A percentile compares a stretch with the other conserved stretches of the same genome.
Evolutionary conservation across 331 rosid species (phyloP).

Genomic region (Rosa hybrid): DNA sequence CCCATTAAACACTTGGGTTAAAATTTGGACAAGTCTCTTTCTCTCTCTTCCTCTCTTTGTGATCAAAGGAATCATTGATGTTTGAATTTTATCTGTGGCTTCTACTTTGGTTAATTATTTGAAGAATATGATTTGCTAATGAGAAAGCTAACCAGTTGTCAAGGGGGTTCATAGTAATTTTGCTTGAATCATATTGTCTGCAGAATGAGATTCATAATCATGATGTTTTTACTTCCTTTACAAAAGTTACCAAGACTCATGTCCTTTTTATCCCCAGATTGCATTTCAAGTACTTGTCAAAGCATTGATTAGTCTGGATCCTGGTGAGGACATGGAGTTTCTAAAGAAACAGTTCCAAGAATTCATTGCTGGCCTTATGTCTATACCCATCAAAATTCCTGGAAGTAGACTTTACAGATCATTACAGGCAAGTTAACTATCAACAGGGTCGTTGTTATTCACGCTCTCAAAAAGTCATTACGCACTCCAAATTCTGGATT

Average conservation of each 20-base stretch:
- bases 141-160: constrained; percentile 41
- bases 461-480: too few species aligned
- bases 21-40: constrained; percentile 7
- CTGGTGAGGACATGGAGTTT: constrained; percentile 79
- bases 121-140: constrained; percentile 38
- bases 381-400: constrained; percentile 82
- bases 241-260: constrained; percentile 39
- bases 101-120: constrained; percentile 38
- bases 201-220: constrained; percentile 43
- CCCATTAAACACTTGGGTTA: constrained; percentile 23
- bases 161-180: constrained; percentile 45
- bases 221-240: constrained; percentile 34
- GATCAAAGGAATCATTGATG: constrained; percentile 33
- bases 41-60: constrained; percentile 17
- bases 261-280: constrained; percentile 62
- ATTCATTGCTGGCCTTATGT: constrained; percentile 95
- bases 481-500: too few species aligned
- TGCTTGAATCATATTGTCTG: constrained; percentile 46
- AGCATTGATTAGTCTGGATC: constrained; percentile 83
- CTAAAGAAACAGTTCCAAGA: constrained; percentile 78
- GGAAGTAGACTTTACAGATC: constrained; percentile 85
- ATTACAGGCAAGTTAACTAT: constrained; percentile 58
- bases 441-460: background rate
- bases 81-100: constrained; percentile 42
- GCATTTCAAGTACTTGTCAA: constrained; percentile 89